Evolutionary conservation across 306 rosid species (phyloP).

Genomic region (Acmispon strigosus): DNA sequence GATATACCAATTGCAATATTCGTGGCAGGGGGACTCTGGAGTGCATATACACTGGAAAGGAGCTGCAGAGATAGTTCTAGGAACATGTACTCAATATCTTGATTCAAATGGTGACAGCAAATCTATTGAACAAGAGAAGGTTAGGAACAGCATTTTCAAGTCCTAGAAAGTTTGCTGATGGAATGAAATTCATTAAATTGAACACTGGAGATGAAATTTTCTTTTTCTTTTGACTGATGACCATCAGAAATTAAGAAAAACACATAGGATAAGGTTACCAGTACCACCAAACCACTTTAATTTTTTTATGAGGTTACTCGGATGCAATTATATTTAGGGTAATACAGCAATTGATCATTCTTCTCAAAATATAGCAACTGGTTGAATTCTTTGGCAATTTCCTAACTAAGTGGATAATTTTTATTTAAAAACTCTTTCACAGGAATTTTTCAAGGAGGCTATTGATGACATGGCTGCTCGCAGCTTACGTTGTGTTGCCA

Average conservation of each 20-base stretch:
- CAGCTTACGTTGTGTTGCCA: constrained; percentile 91
- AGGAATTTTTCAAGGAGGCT: constrained; percentile 58
- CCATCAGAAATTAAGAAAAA: constrained; percentile 5
- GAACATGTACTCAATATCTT: constrained; percentile 61
- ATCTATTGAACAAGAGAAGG: constrained; percentile 60
- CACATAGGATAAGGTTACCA: constrained; percentile 1
- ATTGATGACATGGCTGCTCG: constrained; percentile 85
- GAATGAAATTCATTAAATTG: constrained; percentile 14
- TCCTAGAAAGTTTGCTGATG: constrained; percentile 15
- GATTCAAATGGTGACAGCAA: constrained; percentile 59
- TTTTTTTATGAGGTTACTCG: neutral
- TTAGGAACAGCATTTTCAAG: constrained; percentile 29
- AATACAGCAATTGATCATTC: neutral
- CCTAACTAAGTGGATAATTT: neutral
- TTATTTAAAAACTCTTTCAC: constrained; percentile 11
- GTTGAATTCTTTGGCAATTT: neutral
- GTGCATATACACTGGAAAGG: constrained; percentile 97
- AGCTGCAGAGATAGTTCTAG: constrained; percentile 87
- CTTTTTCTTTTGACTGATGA: constrained; percentile 9
- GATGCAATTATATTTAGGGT: neutral
- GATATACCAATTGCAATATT: constrained; percentile 16
- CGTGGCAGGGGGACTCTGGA: constrained; percentile 51
- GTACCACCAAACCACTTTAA: constrained; percentile 6
- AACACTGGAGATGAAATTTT: constrained; percentile 5
- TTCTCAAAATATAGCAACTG: neutral